These are phyloP conservation scores for Picea abies DNA, from an alignment of 83 land plant genomes.

Conservation along the genomic window DNA sequence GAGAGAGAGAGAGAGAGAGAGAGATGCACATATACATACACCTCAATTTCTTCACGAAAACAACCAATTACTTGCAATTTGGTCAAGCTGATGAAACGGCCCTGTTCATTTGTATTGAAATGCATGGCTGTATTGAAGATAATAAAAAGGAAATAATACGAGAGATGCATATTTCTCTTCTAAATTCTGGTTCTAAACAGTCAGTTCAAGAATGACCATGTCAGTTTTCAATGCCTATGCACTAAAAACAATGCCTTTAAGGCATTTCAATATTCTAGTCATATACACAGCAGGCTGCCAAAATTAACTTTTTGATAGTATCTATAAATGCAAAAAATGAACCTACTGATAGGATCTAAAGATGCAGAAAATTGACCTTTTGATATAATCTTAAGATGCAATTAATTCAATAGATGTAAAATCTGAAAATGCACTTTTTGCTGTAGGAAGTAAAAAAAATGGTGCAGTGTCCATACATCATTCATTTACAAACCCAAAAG, in stretches of 20 bases:
- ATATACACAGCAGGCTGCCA: background rate
- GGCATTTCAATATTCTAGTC: background rate
- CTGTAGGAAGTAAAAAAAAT: background rate
- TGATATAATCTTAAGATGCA: background rate
- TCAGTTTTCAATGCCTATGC: background rate
- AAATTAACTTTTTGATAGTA: background rate
- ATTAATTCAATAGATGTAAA: background rate
- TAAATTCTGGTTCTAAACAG: background rate
- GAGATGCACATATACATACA: background rate
- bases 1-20: no score
- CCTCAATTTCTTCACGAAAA: background rate
- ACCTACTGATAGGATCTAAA: constrained; percentile 10
- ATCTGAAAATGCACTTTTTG: background rate
- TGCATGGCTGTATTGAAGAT: no score
- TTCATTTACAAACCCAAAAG: no score
- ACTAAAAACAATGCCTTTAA: background rate
- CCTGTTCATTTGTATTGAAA: background rate
- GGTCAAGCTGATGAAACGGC: background rate
- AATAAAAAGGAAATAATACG: background rate
- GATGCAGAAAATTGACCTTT: background rate
- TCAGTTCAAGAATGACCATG: background rate
- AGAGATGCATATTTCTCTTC: background rate
- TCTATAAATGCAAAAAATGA: background rate
- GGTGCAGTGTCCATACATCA: no score
- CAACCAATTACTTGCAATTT: background rate